Evolutionary conservation across 129 eudicot species (phyloP).

Genomic region (Centella asiatica): DNA sequence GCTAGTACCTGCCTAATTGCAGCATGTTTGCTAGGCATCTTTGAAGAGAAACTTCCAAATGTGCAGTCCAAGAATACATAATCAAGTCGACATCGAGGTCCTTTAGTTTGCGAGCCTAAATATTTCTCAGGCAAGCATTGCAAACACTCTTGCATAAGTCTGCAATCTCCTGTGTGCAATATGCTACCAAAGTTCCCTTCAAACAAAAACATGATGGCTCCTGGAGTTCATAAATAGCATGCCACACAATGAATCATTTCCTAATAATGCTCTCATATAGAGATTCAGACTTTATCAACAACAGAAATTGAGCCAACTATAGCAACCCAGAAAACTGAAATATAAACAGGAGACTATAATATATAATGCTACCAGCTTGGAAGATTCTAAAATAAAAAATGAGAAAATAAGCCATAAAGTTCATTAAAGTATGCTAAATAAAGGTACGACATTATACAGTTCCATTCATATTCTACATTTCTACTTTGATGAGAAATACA

Average conservation of each 20-base stretch:
- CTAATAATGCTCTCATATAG: no score
- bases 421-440: no score
- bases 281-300: background rate
- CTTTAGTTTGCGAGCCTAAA: conserved; percentile 43
- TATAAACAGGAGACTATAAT: background rate
- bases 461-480: no score
- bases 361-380: no score
- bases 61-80: conserved; percentile 86
- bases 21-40: conserved; percentile 61
- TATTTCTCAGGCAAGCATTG: conserved; percentile 69
- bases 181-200: conserved; percentile 85
- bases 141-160: conserved; percentile 71
- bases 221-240: conserved; percentile 38
- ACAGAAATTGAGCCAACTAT: background rate
- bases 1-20: conserved; percentile 62
- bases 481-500: no score
- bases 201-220: conserved; percentile 79
- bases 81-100: conserved; percentile 62
- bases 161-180: conserved; percentile 92
- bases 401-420: no score
- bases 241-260: conserved; percentile 12
- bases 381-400: no score
- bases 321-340: background rate
- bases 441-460: no score
- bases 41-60: conserved; percentile 47